phyloP scores from a whole-genome alignment of 2,329 filamentous ascomycete species.

The Didymella arachidicola region DNA sequence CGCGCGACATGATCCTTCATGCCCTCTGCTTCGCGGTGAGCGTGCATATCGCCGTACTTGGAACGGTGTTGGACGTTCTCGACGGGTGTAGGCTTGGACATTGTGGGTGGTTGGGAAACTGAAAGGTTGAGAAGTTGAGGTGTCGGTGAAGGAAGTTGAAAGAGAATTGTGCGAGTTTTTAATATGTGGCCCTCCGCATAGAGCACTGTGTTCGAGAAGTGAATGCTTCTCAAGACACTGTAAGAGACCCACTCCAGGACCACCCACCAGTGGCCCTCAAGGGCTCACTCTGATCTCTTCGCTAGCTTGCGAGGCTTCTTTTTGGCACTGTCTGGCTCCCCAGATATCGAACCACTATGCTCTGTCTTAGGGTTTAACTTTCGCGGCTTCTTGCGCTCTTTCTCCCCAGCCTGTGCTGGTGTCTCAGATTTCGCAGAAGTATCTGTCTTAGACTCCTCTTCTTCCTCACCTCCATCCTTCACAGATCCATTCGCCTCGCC shows the following conservation, averaged over 20 bases:
- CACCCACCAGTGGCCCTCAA: background rate
- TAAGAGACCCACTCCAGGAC: background rate
- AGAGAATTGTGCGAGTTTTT: background rate
- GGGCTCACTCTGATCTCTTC: slow-evolving; percentile 10
- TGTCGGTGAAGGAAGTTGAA: background rate
- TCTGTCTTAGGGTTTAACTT: slow-evolving; percentile 23
- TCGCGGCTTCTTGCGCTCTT: slow-evolving; percentile 28
- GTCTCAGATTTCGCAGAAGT: background rate
- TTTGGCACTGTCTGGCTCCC: slow-evolving; percentile 7
- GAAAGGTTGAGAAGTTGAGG: no score
- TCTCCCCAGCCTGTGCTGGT: background rate
- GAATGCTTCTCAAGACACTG: background rate
- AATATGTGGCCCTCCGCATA: background rate
- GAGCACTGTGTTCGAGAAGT: background rate
- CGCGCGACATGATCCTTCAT: slow-evolving; percentile 23
- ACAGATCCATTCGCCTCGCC: background rate
- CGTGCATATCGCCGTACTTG: slow-evolving; percentile 29
- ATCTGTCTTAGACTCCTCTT: background rate
- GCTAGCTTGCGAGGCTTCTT: slow-evolving; percentile 26
- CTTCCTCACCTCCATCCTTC: background rate
- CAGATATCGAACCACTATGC: background rate
- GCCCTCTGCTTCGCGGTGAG: slow-evolving; percentile 23
- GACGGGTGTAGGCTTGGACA: slow-evolving; percentile 3
- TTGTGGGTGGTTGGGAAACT: background rate
- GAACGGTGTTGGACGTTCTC: slow-evolving; percentile 18